These are phyloP conservation scores for Hirschioporus abietinus DNA, from an alignment of 768 basidiomycete species.

Conservation along the genomic window DNA sequence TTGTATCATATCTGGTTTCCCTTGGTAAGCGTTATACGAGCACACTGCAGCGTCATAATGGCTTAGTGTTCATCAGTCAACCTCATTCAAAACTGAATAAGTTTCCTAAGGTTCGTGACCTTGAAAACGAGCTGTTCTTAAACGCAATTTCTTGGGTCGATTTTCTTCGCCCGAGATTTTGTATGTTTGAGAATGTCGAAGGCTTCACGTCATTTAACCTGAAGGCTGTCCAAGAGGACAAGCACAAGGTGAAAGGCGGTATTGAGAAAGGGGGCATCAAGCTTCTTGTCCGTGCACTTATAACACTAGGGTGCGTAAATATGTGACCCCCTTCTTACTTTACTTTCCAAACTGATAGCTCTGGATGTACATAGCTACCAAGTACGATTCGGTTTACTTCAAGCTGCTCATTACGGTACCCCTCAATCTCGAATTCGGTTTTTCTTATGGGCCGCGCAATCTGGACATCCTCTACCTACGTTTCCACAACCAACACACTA, in stretches of 20 bases:
- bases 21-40: constrained; percentile 45
- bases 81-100: constrained; percentile 70
- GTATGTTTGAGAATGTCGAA: constrained; percentile 50
- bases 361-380: constrained; percentile 36
- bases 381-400: constrained; percentile 41
- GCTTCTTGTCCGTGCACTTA: constrained; percentile 51
- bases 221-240: constrained; percentile 32
- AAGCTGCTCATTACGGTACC: constrained; percentile 52
- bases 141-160: constrained; percentile 53
- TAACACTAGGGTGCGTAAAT: constrained; percentile 54
- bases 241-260: constrained; percentile 52
- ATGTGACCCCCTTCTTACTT: neutral
- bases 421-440: constrained; percentile 53
- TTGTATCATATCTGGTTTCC: constrained; percentile 65
- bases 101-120: constrained; percentile 61
- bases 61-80: constrained; percentile 42
- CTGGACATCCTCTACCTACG: constrained; percentile 38
- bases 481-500: constrained; percentile 54
- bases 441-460: constrained; percentile 44
- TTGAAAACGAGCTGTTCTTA: constrained; percentile 63
- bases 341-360: constrained; percentile 3
- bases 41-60: neutral
- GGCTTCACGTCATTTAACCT: constrained; percentile 43
- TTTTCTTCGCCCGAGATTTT: constrained; percentile 34
- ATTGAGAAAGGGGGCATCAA: constrained; percentile 73